These are phyloP conservation scores for Trichoderma afroharzianum DNA, from an alignment of 2,329 filamentous ascomycete genomes.

Conservation along the genomic window DNA sequence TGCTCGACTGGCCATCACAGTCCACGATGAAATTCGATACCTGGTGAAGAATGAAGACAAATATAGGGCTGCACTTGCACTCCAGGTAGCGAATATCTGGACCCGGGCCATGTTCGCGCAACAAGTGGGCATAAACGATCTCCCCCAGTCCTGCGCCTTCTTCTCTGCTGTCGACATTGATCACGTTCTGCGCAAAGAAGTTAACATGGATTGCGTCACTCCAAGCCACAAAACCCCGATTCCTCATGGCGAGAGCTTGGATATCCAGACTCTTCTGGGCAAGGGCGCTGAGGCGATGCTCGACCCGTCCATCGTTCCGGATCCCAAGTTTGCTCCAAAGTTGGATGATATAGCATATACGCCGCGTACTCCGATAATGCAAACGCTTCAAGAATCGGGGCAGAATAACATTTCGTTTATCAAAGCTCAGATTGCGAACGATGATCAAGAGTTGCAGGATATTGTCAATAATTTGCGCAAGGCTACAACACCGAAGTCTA, in stretches of 20 bases:
- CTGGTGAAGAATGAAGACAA: constrained; percentile 80
- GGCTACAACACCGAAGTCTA: constrained; percentile 25
- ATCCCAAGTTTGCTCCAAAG: constrained; percentile 48
- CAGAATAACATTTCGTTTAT: constrained; percentile 60
- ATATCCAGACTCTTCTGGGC: constrained; percentile 72
- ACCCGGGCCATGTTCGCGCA: constrained; percentile 96
- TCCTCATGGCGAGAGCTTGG: constrained; percentile 78
- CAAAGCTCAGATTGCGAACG: constrained; percentile 75
- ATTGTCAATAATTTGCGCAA: constrained; percentile 62
- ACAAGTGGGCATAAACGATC: constrained; percentile 91
- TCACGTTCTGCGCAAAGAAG: constrained; percentile 92
- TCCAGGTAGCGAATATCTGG: constrained; percentile 94
- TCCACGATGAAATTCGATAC: constrained; percentile 97
- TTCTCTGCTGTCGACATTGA: constrained; percentile 96
- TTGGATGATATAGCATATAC: constrained; percentile 64
- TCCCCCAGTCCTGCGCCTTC: constrained; percentile 91
- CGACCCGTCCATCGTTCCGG: constrained; percentile 60
- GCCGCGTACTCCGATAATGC: constrained; percentile 76
- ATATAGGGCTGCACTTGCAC: constrained; percentile 84
- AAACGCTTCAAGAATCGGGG: constrained; percentile 53
- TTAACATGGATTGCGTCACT: constrained; percentile 95
- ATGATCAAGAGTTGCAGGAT: constrained; percentile 69
- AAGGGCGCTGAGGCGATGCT: constrained; percentile 68
- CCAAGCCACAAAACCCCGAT: constrained; percentile 79
- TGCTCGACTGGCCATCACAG: constrained; percentile 84